These are phyloP conservation scores for Mortierella sp. DNA, from an alignment of 371 early-diverging fungal species.

Conservation along the genomic window DNA sequence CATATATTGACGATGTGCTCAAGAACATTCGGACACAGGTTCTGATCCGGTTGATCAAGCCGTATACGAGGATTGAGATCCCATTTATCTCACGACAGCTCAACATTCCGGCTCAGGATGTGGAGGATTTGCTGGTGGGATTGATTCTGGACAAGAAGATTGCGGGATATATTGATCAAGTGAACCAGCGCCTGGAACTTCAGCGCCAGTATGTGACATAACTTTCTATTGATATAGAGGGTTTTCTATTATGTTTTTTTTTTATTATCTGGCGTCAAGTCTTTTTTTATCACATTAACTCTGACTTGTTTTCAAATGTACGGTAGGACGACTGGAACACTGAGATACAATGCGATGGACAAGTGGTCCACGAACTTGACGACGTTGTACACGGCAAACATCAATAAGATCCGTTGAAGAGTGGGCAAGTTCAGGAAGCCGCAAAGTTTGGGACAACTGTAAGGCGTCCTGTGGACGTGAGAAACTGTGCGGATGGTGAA, in stretches of 20 bases:
- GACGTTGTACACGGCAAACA: constrained; percentile 70
- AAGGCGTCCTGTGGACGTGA: no score
- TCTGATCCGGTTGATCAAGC: constrained; percentile 83
- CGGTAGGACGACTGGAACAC: constrained; percentile 71
- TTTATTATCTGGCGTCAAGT: background rate
- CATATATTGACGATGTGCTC: constrained; percentile 91
- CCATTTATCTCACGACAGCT: constrained; percentile 85
- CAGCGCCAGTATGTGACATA: constrained; percentile 68
- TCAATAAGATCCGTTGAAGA: constrained; percentile 63
- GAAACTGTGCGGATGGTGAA: no score
- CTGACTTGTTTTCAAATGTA: background rate
- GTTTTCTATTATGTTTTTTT: background rate
- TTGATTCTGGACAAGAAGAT: constrained; percentile 91
- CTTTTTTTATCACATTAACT: background rate
- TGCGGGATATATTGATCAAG: constrained; percentile 89
- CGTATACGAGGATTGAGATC: constrained; percentile 92
- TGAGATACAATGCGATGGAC: constrained; percentile 77
- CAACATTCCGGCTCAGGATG: constrained; percentile 79
- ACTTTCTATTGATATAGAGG: background rate
- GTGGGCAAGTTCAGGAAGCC: no score
- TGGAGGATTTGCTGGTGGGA: constrained; percentile 85
- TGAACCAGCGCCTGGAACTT: constrained; percentile 74
- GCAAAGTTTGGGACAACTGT: no score
- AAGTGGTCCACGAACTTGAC: constrained; percentile 79
- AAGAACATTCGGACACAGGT: constrained; percentile 92